phyloP scores from a whole-genome alignment of 441 rosid species.

The Capsella rubella region DNA sequence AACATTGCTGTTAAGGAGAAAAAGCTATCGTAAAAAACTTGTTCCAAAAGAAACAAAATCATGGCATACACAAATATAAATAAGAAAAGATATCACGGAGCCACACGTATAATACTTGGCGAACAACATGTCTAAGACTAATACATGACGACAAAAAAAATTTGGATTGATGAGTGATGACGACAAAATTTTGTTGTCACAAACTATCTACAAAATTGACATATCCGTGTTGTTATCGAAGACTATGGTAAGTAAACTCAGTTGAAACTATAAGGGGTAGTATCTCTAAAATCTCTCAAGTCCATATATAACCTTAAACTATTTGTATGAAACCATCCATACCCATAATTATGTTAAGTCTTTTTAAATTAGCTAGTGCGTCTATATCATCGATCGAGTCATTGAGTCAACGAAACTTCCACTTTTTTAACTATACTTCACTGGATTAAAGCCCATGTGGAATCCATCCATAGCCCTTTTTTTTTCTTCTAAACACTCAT shows the following conservation, averaged over 20 bases:
- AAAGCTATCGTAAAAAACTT: neutral
- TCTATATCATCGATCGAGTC: too few species aligned
- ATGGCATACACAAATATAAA: neutral
- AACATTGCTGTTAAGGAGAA: neutral
- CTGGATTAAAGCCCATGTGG: neutral
- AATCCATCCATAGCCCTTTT: neutral
- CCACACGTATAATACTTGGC: neutral
- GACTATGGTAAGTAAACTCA: neutral
- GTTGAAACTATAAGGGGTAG: neutral
- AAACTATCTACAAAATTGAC: neutral
- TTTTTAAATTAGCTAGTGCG: neutral
- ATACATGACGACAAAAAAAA: too few species aligned
- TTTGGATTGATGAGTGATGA: neutral
- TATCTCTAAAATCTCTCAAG: neutral
- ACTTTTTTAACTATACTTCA: neutral
- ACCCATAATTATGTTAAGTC: neutral
- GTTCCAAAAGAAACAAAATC: too few species aligned
- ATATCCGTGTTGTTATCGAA: neutral
- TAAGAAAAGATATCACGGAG: neutral
- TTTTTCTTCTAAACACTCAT: slow-evolving; percentile 1
- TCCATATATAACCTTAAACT: neutral
- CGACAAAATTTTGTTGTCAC: neutral
- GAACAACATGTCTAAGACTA: neutral
- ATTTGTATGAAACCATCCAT: neutral
- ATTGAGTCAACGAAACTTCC: neutral